Evolutionary conservation across 805 yeast genomes (phyloP).

Genomic region (Metschnikowia cubensis): DNA sequence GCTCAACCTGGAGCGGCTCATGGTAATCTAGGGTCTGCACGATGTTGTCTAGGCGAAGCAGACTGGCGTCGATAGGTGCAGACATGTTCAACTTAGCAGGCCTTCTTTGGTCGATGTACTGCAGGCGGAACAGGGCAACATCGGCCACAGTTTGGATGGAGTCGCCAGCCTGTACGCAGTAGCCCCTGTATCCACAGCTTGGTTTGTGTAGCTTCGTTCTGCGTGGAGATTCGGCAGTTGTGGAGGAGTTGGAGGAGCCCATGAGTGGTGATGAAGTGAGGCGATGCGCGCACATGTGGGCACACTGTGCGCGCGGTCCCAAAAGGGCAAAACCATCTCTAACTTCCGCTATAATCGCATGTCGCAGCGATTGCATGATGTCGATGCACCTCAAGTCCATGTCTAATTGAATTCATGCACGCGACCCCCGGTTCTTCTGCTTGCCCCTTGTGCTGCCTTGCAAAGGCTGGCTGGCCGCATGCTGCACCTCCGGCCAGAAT

Average conservation of each 20-base stretch:
- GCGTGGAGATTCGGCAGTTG: neutral
- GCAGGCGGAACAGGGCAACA: constrained; percentile 29
- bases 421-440: neutral
- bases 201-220: constrained; percentile 5
- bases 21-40: constrained; percentile 34
- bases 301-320: neutral
- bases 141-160: constrained; percentile 2
- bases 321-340: neutral
- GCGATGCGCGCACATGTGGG: constrained; percentile 3
- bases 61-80: constrained; percentile 26
- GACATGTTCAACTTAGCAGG: constrained; percentile 45
- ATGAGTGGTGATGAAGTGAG: neutral
- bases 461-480: neutral
- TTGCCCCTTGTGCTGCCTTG: neutral
- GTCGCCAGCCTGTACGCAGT: constrained; percentile 4
- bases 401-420: neutral
- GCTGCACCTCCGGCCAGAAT: too few relatives aligned
- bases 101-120: constrained; percentile 39
- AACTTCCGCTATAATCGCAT: neutral
- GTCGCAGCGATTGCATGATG: neutral
- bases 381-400: neutral
- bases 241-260: neutral
- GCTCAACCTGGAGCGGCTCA: constrained; percentile 51
- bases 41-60: constrained; percentile 32
- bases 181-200: constrained; percentile 12